These are phyloP conservation scores for Eucalyptus rudis DNA, from an alignment of 345 rosid genomes.

Conservation along the genomic window DNA sequence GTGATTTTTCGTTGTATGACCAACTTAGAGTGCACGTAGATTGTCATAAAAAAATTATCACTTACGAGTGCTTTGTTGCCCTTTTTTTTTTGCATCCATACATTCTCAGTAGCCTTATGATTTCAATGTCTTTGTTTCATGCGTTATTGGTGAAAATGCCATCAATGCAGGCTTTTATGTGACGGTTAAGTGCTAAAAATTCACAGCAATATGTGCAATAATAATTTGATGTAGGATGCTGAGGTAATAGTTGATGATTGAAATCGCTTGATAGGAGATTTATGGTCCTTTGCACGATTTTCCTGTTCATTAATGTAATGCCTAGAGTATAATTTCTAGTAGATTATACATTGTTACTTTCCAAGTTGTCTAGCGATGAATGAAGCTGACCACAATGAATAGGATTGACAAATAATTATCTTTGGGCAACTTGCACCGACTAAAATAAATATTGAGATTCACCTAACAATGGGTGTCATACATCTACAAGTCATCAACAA, in stretches of 20 bases:
- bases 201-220: background rate
- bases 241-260: background rate
- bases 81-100: no score
- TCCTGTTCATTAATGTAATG: no score
- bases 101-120: no score
- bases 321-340: no score
- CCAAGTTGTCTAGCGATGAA: background rate
- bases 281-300: no score
- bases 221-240: background rate
- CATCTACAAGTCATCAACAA: background rate
- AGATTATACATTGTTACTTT: background rate
- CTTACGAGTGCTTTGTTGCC: no score
- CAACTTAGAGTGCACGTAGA: no score
- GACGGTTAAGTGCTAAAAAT: background rate
- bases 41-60: no score
- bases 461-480: background rate
- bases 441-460: background rate
- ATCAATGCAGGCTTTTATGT: background rate
- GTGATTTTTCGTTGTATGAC: no score
- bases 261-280: no score
- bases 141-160: background rate
- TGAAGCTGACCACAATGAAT: background rate
- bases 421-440: background rate
- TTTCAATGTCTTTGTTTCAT: no score
- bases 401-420: background rate